phyloP scores from a whole-genome alignment of 83 land plant species.

The Thuja plicata region DNA sequence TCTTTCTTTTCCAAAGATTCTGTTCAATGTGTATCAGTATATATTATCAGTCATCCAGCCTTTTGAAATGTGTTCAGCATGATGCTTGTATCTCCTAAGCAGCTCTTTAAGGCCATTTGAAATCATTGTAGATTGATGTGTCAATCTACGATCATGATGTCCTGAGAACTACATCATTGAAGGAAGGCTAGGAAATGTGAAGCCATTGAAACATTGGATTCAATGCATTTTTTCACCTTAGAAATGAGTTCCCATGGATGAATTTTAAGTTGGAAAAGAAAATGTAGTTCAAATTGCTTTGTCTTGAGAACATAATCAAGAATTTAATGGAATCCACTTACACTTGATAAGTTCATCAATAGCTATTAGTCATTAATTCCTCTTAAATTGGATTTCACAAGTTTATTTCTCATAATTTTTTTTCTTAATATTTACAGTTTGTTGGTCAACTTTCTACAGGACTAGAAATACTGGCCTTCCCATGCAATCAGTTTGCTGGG shows the following conservation, averaged over 20 bases:
- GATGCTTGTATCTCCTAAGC: too few species aligned
- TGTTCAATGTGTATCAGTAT: neutral
- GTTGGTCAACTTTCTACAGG: conserved; percentile 31
- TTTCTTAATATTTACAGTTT: neutral
- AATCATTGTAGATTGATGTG: neutral
- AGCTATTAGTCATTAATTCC: too few species aligned
- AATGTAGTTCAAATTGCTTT: too few species aligned
- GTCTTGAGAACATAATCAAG: too few species aligned
- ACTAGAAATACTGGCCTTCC: conserved; percentile 63
- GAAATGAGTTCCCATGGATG: too few species aligned
- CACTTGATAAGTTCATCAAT: too few species aligned
- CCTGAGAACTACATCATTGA: neutral
- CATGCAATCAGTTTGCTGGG: conserved; percentile 66
- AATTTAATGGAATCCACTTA: too few species aligned
- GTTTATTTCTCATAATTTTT: neutral
- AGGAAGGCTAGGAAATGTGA: neutral
- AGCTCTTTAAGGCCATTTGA: neutral
- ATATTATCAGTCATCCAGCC: neutral
- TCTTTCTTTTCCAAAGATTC: neutral
- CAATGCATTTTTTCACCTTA: neutral
- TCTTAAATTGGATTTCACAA: neutral
- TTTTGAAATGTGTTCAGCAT: neutral
- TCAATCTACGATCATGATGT: neutral
- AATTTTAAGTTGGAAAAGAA: too few species aligned
- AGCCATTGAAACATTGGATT: neutral